Conservation (phyloP, 1,284 basidiomycete species). For the Ganoderma lucidum region DNA sequence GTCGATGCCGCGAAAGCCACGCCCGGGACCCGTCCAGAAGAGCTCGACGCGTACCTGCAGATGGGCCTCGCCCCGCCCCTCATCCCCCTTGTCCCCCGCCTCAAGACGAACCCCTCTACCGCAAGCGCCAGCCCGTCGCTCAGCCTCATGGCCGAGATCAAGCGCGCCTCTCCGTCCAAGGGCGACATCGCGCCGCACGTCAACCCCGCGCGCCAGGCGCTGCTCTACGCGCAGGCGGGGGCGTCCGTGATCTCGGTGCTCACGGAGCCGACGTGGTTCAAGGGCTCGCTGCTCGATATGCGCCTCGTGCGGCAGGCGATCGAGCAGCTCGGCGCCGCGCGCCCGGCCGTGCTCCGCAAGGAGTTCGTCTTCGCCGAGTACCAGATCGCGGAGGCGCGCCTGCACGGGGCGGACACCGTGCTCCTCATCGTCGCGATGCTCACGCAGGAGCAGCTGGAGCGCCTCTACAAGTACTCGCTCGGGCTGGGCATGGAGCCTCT, state of each 20-base stretch:
- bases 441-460: conserved; percentile 67
- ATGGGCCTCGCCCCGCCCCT: conserved; percentile 85
- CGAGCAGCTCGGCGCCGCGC: conserved; percentile 77
- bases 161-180: conserved; percentile 95
- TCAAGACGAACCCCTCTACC: conserved; percentile 60
- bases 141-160: conserved; percentile 89
- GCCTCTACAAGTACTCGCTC: conserved; percentile 84
- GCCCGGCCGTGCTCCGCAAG: conserved; percentile 96
- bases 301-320: conserved; percentile 86
- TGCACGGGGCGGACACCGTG: conserved; percentile 94
- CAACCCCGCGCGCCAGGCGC: conserved; percentile 85
- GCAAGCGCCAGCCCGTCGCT: conserved; percentile 58
- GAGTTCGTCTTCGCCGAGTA: conserved; percentile 97
- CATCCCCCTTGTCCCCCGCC: conserved; percentile 65
- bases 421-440: conserved; percentile 98
- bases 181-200: conserved; percentile 81
- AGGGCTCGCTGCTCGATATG: conserved; percentile 93
- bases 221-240: conserved; percentile 91
- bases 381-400: conserved; percentile 92
- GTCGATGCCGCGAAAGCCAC: conserved; percentile 62
- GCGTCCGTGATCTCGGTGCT: conserved; percentile 95
- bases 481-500: conserved; percentile 95
- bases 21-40: conserved; percentile 76
- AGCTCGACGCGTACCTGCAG: conserved; percentile 73
- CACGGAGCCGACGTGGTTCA: conserved; percentile 98